Evolutionary conservation across 2,329 filamentous ascomycete species (phyloP), one percentile per base, ranked within the genome.

Genomic region (Fusarium beomiforme): DNA sequence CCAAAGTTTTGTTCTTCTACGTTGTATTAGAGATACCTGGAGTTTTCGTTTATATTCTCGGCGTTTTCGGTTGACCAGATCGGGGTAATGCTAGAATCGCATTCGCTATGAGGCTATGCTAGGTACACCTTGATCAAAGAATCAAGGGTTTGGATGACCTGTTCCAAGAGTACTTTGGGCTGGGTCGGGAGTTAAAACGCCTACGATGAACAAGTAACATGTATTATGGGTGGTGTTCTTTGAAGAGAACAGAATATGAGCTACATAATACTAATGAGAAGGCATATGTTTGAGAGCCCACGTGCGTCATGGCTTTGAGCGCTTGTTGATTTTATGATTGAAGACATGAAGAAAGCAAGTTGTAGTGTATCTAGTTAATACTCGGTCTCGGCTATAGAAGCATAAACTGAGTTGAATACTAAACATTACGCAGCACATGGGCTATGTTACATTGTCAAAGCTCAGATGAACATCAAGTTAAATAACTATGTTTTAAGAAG

Each of bases 11-110:
- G 46, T 49, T 67, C 56, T 74, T 76, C 64, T 62, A 70, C 43
- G 63, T 72, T 76, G 68, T 74, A 76, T 77, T 74, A 76, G 53
- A 76, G 62, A 75, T 77, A 74, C 69, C 70, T 75, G 64, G 70
- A 63, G 63, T 73, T 67, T 72, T 69, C 56, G 26, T 64, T 72
- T 65, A 49, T 56, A 46, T 42, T 53, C 59, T 51, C 56, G 76
- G 76, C 74, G 76, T 78, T 78, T 69, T 69, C 49, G 73, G 71
- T 67, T 66, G 71, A 63, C 37, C 44, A 41, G 70, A 64, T 67
- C 31, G 59, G 60, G 59, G 64, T 50, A 71, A 61, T 73, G 65
- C 69, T 75, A 76, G 67, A 77, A 56, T 64, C 49, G 67, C 74
- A 76, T 75, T 78, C 69, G 65, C 61, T 71, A 65, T 42, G 54